Evolutionary conservation across 441 rosid species (phyloP), one percentile per base, ranked within the genome.

Genomic region (Gossypium aridum): DNA sequence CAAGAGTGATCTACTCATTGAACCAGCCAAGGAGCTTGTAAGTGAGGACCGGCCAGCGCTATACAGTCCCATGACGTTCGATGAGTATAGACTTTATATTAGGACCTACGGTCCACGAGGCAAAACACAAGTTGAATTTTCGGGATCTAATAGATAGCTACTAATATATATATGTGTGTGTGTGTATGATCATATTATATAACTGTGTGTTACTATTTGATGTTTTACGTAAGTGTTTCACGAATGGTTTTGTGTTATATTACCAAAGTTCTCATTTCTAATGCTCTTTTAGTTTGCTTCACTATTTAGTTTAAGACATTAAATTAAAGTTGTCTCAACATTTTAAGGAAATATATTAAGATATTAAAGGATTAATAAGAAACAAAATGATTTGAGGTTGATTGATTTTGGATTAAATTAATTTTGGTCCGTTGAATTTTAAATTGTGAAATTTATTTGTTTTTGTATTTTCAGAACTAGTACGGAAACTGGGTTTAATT

Each of bases 41-140:
- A 83, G 77, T 0, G 63, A 70, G 73, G 77, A 75, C 8, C 61
- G 74, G 2, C 88, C 87, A 0, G 77, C 85, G 4, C 53, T 78
- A 1, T 85, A 85, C 56, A 68, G 49, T 19, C 63, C 87, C 9
- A 83, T 85, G 88, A 85, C 88, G 1, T 85, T 56, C 22, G 80
- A 78, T 51, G 81, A 85, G 60, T 85, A 85, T 66, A 71, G 87
- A 49, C 74, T 72, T 43, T 77, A 68, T 74, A 85, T 85, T 0
- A 82, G 88, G 79, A 77, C 66, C 7, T 81, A 76, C 31, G 88
- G 88, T 7, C 86, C 82, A 0, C 20, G 77, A 23, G 86, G 88
- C 61, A 85, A 85, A 68, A 23, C 78, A 45, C 88, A 83, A 78
- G 87, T 81, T 14, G 85, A 85, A 13, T 78, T 86, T 53, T 75